A percentile compares a stretch with the other conserved stretches of the same genome.
Conservation (phyloP, 2,329 filamentous ascomycete genomes). For the Exserohilum rostratum region DNA sequence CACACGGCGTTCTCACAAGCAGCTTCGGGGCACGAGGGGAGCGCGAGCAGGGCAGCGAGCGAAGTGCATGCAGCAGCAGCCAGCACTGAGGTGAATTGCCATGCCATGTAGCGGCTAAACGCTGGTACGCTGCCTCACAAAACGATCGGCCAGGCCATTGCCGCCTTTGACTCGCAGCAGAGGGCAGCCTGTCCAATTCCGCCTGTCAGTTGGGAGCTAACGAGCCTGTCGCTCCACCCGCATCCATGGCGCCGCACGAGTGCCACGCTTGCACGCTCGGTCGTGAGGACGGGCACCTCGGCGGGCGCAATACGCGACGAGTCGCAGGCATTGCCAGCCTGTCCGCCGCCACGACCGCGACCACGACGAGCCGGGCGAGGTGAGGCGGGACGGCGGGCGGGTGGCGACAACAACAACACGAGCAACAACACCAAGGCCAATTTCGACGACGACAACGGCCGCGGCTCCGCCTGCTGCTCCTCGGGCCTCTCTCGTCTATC, state of each 20-base stretch:
- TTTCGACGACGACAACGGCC: no score
- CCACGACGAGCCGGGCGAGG: no score
- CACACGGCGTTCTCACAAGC: neutral
- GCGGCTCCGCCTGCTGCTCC: no score
- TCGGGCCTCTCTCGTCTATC: no score
- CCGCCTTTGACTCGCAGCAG: neutral
- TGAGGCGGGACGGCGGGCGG: no score
- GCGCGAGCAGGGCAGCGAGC: no score
- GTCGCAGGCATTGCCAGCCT: neutral
- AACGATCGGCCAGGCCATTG: constrained; percentile 4
- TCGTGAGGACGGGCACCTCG: neutral
- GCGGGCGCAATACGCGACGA: constrained; percentile 2
- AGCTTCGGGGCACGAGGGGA: neutral
- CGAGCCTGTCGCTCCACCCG: constrained; percentile 1
- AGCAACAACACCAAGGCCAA: no score
- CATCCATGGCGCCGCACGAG: constrained; percentile 8
- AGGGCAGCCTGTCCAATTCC: neutral
- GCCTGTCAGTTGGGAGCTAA: constrained; percentile 7
- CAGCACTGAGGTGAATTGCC: neutral
- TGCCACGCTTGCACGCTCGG: constrained; percentile 4
- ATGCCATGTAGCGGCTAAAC: neutral
- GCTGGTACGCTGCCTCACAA: constrained; percentile 8
- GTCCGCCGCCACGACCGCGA: neutral
- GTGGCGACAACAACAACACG: no score
- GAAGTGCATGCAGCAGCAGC: neutral